These are phyloP conservation scores for Podaxis pistillaris DNA, from an alignment of 768 basidiomycete species.

Conservation along the genomic window DNA sequence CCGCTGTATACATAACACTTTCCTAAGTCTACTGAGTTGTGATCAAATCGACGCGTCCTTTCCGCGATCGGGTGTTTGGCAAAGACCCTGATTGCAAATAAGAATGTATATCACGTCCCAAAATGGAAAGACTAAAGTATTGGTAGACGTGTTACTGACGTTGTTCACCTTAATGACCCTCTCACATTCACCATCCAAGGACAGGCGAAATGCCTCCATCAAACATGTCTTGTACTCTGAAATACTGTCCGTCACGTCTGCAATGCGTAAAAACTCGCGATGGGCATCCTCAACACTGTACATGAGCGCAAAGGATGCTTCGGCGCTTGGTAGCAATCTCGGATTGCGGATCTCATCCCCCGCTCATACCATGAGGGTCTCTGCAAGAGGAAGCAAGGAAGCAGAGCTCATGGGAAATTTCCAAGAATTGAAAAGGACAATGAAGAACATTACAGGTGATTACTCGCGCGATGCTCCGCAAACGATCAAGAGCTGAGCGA, in stretches of 20 bases:
- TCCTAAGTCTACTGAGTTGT: background rate
- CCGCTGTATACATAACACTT: slow-evolving; percentile 10
- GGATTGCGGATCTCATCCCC: slow-evolving; percentile 66
- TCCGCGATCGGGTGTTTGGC: slow-evolving; percentile 7
- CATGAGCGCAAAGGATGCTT: slow-evolving; percentile 60
- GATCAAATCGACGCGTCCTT: background rate
- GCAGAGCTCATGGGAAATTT: slow-evolving; percentile 90
- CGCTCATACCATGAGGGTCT: slow-evolving; percentile 37
- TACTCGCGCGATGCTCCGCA: slow-evolving; percentile 18
- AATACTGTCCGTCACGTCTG: slow-evolving; percentile 86
- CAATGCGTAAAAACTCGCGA: slow-evolving; percentile 97
- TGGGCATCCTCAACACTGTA: slow-evolving; percentile 82
- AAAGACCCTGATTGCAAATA: slow-evolving; percentile 4
- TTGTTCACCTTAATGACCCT: slow-evolving; percentile 22
- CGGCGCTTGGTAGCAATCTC: slow-evolving; percentile 69
- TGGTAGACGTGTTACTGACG: slow-evolving; percentile 27
- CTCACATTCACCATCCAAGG: slow-evolving; percentile 20
- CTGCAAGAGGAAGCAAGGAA: slow-evolving; percentile 61
- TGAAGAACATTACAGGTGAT: slow-evolving; percentile 67
- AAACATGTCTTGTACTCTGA: slow-evolving; percentile 87
- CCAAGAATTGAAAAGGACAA: slow-evolving; percentile 73
- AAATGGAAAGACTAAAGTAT: slow-evolving; percentile 10
- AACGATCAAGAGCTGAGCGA: background rate
- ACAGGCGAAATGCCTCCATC: slow-evolving; percentile 37
- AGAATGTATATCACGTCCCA: slow-evolving; percentile 16